Conservation (phyloP, 768 basidiomycete species). For the Pulveroboletus sp. region DNA sequence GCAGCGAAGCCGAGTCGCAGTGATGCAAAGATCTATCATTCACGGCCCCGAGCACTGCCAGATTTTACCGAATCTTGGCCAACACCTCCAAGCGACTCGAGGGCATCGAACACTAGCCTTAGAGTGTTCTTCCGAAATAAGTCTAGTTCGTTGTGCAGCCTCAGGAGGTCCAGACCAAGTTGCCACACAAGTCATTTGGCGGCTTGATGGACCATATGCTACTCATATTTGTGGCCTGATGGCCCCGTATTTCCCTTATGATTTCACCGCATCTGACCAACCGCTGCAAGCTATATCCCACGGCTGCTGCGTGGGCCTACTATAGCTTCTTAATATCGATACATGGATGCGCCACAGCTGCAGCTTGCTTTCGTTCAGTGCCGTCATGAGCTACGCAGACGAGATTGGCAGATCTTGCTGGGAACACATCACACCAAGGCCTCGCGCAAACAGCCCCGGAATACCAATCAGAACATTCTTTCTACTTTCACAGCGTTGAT, state of each 20-base stretch:
- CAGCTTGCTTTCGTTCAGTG: conserved; percentile 4
- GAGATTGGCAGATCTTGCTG: background rate
- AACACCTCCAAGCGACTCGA: background rate
- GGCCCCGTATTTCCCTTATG: background rate
- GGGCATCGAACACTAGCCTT: too few relatives aligned
- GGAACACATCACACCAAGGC: background rate
- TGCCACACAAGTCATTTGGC: conserved; percentile 27
- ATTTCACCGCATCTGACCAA: background rate
- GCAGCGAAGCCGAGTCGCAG: conserved; percentile 10
- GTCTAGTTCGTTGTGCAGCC: background rate
- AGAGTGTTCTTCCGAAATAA: background rate
- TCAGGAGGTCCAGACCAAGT: conserved; percentile 9
- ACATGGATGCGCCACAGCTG: conserved; percentile 27
- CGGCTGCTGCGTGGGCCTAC: conserved; percentile 8
- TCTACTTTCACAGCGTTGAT: background rate
- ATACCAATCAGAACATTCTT: background rate
- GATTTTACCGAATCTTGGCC: background rate
- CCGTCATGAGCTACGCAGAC: too few relatives aligned
- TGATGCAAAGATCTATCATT: conserved; percentile 9
- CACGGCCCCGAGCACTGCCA: conserved; percentile 15
- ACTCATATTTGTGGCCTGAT: conserved; percentile 7
- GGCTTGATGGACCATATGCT: conserved; percentile 23
- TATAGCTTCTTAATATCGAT: conserved; percentile 3
- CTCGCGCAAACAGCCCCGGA: background rate
- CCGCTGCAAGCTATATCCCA: conserved; percentile 5